Conservation (phyloP, 2,329 filamentous ascomycete genomes). For the Exophiala viscosa region DNA sequence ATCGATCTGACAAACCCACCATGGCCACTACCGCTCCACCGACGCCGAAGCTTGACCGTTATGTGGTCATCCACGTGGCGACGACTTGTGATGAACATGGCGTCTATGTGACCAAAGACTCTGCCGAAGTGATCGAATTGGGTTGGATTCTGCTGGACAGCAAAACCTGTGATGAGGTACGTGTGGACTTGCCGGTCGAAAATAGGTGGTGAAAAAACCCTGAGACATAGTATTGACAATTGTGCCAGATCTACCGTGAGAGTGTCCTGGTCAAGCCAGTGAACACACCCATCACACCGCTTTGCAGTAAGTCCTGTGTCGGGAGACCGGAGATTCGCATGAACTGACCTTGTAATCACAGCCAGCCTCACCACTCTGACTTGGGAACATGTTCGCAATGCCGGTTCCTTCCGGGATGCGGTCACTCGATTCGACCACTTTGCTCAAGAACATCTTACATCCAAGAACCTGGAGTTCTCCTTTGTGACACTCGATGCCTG, state of each 20-base stretch:
- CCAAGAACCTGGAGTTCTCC: constrained; percentile 91
- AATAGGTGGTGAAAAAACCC: constrained; percentile 5
- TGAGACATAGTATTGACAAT: constrained; percentile 20
- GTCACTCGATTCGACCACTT: constrained; percentile 93
- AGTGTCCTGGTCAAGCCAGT: constrained; percentile 96
- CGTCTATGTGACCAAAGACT: constrained; percentile 98
- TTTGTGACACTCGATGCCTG: constrained; percentile 98
- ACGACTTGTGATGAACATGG: constrained; percentile 99
- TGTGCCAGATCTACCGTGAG: constrained; percentile 77
- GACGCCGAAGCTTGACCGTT: constrained; percentile 82
- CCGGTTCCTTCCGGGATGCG: constrained; percentile 94
- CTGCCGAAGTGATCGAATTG: constrained; percentile 97
- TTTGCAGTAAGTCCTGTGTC: constrained; percentile 78
- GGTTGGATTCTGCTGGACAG: constrained; percentile 95
- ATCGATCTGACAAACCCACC: constrained; percentile 26
- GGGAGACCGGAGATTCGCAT: constrained; percentile 16
- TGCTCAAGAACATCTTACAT: constrained; percentile 83
- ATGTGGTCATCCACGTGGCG: constrained; percentile 96
- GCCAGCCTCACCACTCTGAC: constrained; percentile 96
- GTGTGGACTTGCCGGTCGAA: constrained; percentile 31
- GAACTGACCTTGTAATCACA: constrained; percentile 40
- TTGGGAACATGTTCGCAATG: constrained; percentile 98
- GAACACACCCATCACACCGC: constrained; percentile 96
- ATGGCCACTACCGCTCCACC: constrained; percentile 47
- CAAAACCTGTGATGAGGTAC: constrained; percentile 87